Conservation (phyloP, 148 eudicot species). For the Fagopyrum esculentum region DNA sequence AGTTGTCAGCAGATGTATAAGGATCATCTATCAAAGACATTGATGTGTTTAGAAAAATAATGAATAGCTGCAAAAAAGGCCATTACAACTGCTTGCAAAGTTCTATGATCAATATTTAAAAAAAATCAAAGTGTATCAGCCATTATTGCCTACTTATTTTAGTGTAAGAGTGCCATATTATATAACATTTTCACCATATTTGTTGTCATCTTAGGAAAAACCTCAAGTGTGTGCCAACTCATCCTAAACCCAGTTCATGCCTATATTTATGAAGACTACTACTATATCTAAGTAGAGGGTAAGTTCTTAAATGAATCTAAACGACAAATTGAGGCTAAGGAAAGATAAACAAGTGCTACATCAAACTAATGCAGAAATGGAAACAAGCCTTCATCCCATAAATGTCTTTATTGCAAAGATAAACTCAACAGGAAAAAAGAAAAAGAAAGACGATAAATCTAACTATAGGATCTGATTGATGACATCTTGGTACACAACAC, state of each 20-base stretch:
- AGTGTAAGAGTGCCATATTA: neutral
- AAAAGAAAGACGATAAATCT: neutral
- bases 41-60: neutral
- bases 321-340: neutral
- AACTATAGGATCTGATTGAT: neutral
- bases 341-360: neutral
- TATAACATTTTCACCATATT: neutral
- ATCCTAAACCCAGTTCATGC: neutral
- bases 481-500: neutral
- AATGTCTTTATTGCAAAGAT: neutral
- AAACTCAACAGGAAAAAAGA: neutral
- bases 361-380: slow-evolving; percentile 4
- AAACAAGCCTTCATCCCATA: neutral
- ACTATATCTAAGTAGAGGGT: neutral
- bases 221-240: neutral
- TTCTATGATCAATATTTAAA: neutral
- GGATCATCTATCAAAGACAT: slow-evolving; percentile 61
- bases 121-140: neutral
- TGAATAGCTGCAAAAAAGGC: neutral
- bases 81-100: neutral
- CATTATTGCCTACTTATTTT: neutral
- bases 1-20: slow-evolving; percentile 84
- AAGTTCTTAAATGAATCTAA: neutral
- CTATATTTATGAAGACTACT: neutral
- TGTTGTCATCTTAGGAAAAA: neutral